These are phyloP conservation scores for Solanum chilense DNA, from an alignment of 257 asterid genomes.

Conservation along the genomic window DNA sequence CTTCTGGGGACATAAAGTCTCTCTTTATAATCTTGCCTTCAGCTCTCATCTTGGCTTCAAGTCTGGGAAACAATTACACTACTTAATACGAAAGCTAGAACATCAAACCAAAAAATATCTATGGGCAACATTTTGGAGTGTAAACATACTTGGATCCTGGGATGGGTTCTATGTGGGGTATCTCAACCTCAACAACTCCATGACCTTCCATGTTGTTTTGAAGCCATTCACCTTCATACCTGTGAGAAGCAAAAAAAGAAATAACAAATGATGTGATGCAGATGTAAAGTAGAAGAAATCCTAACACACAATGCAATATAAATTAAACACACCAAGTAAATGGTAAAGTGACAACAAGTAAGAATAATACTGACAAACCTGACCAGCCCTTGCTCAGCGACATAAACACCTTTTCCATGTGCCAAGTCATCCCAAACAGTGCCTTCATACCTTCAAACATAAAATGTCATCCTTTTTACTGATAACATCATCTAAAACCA, in stretches of 20 bases:
- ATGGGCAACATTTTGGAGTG: neutral
- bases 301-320: neutral
- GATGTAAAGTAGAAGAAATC: neutral
- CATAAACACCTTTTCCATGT: slow-evolving; percentile 92
- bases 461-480: neutral
- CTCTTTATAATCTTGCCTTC: slow-evolving; percentile 71
- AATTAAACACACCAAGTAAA: neutral
- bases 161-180: slow-evolving; percentile 68
- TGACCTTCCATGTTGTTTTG: slow-evolving; percentile 96
- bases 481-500: neutral
- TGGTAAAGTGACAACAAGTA: neutral
- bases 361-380: slow-evolving; percentile 37
- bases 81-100: neutral
- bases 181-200: slow-evolving; percentile 96
- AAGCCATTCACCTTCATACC: slow-evolving; percentile 99
- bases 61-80: slow-evolving; percentile 32
- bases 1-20: slow-evolving; percentile 94
- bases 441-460: slow-evolving; percentile 76
- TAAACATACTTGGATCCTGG: slow-evolving; percentile 85
- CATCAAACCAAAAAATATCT: neutral
- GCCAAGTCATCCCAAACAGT: slow-evolving; percentile 99
- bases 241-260: slow-evolving; percentile 10
- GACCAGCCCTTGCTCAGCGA: slow-evolving; percentile 82
- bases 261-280: neutral
- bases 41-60: slow-evolving; percentile 89